These are phyloP conservation scores for Cylindrotheca fusiformis DNA, from an alignment of 108 stramenopile genomes.

Conservation along the genomic window DNA sequence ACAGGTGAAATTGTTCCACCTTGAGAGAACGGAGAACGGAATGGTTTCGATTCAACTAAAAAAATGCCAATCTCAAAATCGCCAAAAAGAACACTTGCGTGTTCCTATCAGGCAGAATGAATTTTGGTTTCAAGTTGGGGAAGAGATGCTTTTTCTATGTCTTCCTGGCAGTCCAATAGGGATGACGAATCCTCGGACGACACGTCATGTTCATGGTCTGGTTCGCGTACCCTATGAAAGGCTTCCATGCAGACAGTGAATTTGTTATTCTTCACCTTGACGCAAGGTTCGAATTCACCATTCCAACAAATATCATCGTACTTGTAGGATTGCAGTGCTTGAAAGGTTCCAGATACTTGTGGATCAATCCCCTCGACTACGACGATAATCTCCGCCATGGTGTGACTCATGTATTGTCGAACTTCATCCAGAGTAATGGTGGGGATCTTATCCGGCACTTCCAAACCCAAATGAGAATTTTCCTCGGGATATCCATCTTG, in stretches of 20 bases:
- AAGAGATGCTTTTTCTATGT: too few species aligned
- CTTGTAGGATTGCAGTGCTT: slow-evolving; percentile 76
- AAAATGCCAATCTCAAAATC: too few species aligned
- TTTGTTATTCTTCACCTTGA: slow-evolving; percentile 12
- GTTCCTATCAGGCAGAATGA: too few species aligned
- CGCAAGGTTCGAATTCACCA: slow-evolving; percentile 52
- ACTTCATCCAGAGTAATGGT: slow-evolving; percentile 40
- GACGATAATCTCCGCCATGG: slow-evolving; percentile 58
- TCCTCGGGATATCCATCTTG: slow-evolving; percentile 33
- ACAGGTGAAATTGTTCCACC: too few species aligned
- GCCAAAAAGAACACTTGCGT: too few species aligned
- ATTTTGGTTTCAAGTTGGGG: too few species aligned
- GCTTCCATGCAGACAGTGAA: slow-evolving; percentile 40
- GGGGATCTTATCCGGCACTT: slow-evolving; percentile 7
- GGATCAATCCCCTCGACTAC: slow-evolving; percentile 77
- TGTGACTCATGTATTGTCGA: slow-evolving; percentile 28
- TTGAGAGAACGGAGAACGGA: too few species aligned
- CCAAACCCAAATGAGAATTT: slow-evolving; percentile 10
- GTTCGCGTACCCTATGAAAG: slow-evolving; percentile 49
- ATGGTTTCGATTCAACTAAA: too few species aligned
- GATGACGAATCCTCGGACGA: too few species aligned
- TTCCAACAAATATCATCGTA: slow-evolving; percentile 77
- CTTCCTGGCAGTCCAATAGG: too few species aligned
- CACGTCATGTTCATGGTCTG: too few species aligned
- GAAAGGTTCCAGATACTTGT: slow-evolving; percentile 62